phyloP scores from a whole-genome alignment of 1,284 basidiomycete genomes.

The Trichosporon asahii region DNA sequence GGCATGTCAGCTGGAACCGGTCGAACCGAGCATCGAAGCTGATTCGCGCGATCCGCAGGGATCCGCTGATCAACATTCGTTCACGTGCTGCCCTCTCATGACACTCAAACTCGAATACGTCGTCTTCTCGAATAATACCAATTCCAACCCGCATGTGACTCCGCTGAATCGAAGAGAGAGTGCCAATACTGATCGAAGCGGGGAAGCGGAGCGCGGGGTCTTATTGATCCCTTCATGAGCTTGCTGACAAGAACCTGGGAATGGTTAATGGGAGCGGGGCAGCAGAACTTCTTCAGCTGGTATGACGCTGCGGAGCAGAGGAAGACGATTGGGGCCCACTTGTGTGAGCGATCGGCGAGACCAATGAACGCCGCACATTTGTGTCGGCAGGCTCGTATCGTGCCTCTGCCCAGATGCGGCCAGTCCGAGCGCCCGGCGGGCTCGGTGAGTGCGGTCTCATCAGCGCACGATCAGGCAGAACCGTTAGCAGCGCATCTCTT shows the following conservation, averaged over 20 bases:
- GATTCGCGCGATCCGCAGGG: not conserved
- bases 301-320: too few species aligned
- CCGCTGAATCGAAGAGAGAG: too few species aligned
- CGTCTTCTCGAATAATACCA: not conserved
- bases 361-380: not conserved
- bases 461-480: too few species aligned
- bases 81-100: not conserved
- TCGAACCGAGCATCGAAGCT: not conserved
- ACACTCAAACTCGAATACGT: not conserved
- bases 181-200: not conserved
- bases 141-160: not conserved
- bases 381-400: not conserved
- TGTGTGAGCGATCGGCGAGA: not conserved
- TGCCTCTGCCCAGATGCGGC: not conserved
- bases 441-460: not conserved
- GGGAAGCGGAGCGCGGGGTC: too few species aligned
- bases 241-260: not conserved
- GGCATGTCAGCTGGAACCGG: too few species aligned
- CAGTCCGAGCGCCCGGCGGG: not conserved
- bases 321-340: not conserved
- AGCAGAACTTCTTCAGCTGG: too few species aligned
- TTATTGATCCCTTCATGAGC: not conserved
- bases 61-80: not conserved
- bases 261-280: too few species aligned
- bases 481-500: too few species aligned